phyloP scores from a whole-genome alignment of 305 asterid genomes.

The Solanum hybrid region DNA sequence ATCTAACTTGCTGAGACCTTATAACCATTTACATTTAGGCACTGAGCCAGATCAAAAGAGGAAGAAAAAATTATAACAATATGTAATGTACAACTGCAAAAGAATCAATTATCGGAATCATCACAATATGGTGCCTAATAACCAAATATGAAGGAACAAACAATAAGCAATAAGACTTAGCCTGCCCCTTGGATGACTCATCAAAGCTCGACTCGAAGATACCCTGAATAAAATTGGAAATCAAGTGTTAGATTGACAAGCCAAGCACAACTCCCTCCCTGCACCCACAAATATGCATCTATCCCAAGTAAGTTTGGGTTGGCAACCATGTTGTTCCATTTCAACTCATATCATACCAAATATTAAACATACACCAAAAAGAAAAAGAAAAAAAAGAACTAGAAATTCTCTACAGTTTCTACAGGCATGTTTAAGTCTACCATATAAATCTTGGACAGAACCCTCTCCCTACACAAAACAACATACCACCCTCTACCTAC shows the following conservation, averaged over 20 bases:
- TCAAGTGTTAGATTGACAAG: slow-evolving; percentile 14
- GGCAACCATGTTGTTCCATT: neutral
- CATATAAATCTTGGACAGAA: neutral
- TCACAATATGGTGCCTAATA: slow-evolving; percentile 71
- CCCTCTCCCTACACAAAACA: neutral
- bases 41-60: slow-evolving; percentile 2
- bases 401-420: neutral
- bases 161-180: slow-evolving; percentile 73
- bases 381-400: neutral
- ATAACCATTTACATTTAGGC: slow-evolving; percentile 24
- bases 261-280: neutral
- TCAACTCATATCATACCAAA: neutral
- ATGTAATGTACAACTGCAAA: slow-evolving; percentile 28
- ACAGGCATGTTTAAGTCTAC: neutral
- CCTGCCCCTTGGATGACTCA: slow-evolving; percentile 93
- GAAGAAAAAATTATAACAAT: slow-evolving; percentile 8
- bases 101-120: slow-evolving; percentile 1
- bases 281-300: neutral
- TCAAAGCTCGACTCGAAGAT: slow-evolving; percentile 76
- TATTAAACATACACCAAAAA: neutral
- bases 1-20: slow-evolving; percentile 22
- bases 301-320: neutral
- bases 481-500: neutral
- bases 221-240: slow-evolving; percentile 52
- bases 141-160: slow-evolving; percentile 76